Evolutionary conservation across 805 yeast genomes (phyloP).

Genomic region (Ogataea degrootiae): DNA sequence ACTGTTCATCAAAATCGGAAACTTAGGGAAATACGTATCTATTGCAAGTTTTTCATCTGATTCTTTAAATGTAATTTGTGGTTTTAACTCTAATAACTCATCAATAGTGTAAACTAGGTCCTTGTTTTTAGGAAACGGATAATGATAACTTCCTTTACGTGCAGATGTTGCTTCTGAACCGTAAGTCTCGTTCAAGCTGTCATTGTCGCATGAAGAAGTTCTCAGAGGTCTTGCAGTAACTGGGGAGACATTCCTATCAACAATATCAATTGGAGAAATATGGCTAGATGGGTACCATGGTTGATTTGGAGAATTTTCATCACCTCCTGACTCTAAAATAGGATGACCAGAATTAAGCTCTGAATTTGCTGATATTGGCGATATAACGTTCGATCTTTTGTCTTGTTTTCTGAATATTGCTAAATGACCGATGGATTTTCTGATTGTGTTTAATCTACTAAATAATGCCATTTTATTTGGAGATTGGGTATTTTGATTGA

Average conservation of each 20-base stretch:
- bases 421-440: not conserved
- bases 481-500: no score
- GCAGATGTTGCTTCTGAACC: no score
- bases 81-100: conserved; percentile 15
- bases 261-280: conserved; percentile 18
- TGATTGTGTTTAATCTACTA: not conserved
- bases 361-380: not conserved
- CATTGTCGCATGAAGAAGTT: not conserved
- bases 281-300: conserved; percentile 11
- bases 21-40: conserved; percentile 17
- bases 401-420: not conserved
- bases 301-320: not conserved
- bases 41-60: conserved; percentile 17
- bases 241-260: conserved; percentile 12
- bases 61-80: conserved; percentile 12
- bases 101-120: conserved; percentile 10
- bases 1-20: conserved; percentile 2
- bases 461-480: no score
- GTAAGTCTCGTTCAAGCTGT: not conserved
- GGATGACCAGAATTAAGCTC: not conserved
- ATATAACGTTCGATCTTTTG: not conserved
- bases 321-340: not conserved
- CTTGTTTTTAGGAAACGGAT: not conserved
- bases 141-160: no score
- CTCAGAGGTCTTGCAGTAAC: not conserved